Conservation (phyloP, 1,284 basidiomycete species). For the Cryptococcus sp. region DNA sequence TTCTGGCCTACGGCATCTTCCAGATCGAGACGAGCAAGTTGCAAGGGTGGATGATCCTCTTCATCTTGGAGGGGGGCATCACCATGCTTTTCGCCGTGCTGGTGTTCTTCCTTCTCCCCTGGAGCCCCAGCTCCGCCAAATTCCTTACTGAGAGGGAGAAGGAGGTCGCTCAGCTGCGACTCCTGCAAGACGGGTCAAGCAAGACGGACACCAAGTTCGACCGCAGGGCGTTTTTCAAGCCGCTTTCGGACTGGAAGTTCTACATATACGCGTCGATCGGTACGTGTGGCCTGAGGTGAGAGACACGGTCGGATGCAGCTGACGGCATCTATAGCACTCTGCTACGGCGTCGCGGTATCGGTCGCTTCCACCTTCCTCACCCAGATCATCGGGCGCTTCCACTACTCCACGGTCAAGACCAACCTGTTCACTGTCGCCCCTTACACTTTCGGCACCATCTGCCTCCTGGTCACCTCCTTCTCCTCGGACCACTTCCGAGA, state of each 20-base stretch:
- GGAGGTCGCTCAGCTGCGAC: conserved; percentile 20
- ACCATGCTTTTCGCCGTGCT: conserved; percentile 23
- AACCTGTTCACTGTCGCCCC: conserved; percentile 36
- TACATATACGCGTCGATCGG: conserved; percentile 24
- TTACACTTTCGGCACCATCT: conserved; percentile 20
- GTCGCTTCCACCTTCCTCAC: conserved; percentile 30
- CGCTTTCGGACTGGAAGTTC: conserved; percentile 24
- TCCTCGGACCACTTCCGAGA: conserved; percentile 29
- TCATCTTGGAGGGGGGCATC: conserved; percentile 29
- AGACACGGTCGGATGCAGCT: background rate
- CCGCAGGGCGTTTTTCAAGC: conserved; percentile 19
- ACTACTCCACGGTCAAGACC: conserved; percentile 29
- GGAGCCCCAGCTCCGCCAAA: conserved; percentile 2
- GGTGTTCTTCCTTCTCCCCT: conserved; percentile 17
- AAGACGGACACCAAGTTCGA: conserved; percentile 16
- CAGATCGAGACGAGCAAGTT: conserved; percentile 23
- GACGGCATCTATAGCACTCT: conserved; percentile 10
- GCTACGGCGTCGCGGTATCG: conserved; percentile 21
- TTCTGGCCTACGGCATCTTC: conserved; percentile 29
- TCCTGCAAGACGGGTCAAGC: conserved; percentile 20
- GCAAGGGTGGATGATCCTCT: conserved; percentile 30
- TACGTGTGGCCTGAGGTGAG: background rate
- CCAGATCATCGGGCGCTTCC: conserved; percentile 28
- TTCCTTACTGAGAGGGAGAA: conserved; percentile 23
- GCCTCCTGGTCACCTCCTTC: conserved; percentile 17